phyloP scores from a whole-genome alignment of 2,329 filamentous ascomycete genomes.

The Chrysoporthe austroafricana region DNA sequence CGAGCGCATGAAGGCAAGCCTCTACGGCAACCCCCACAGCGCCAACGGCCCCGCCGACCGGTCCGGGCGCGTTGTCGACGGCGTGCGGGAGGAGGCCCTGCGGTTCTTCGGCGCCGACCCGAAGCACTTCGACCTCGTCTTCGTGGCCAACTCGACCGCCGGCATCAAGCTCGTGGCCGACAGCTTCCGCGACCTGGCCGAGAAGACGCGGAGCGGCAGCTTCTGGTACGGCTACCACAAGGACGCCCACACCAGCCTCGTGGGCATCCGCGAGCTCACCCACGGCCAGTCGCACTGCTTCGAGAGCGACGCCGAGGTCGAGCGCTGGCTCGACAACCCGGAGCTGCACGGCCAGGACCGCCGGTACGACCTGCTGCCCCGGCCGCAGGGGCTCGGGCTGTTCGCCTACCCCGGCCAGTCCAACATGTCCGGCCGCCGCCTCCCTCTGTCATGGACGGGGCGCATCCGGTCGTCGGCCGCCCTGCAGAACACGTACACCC shows the following conservation, averaged over 20 bases:
- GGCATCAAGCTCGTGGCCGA: slow-evolving; percentile 80
- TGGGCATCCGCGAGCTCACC: slow-evolving; percentile 72
- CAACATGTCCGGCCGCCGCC: slow-evolving; percentile 68
- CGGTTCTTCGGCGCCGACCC: slow-evolving; percentile 62
- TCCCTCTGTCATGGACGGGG: slow-evolving; percentile 61
- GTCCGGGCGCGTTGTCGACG: slow-evolving; percentile 61
- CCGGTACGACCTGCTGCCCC: slow-evolving; percentile 31
- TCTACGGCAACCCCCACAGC: slow-evolving; percentile 74
- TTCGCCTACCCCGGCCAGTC: slow-evolving; percentile 73
- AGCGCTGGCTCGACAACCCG: slow-evolving; percentile 45
- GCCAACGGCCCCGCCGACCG: slow-evolving; percentile 62
- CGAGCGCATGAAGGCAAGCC: slow-evolving; percentile 54
- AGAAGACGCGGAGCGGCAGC: slow-evolving; percentile 46
- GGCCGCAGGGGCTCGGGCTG: slow-evolving; percentile 40
- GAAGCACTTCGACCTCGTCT: slow-evolving; percentile 63
- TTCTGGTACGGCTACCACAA: slow-evolving; percentile 66
- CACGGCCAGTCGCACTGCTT: slow-evolving; percentile 61
- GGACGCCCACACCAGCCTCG: slow-evolving; percentile 64
- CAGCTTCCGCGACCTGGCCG: slow-evolving; percentile 57
- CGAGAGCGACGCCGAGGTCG: slow-evolving; percentile 55
- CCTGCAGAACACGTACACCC: slow-evolving; percentile 51
- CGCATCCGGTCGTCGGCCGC: slow-evolving; percentile 39
- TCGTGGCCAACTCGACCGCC: slow-evolving; percentile 90
- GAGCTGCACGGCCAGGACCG: slow-evolving; percentile 29
- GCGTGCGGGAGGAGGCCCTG: slow-evolving; percentile 56